Evolutionary conservation across 1,284 basidiomycete species (phyloP).

Genomic region (Cystodermella granulosa): DNA sequence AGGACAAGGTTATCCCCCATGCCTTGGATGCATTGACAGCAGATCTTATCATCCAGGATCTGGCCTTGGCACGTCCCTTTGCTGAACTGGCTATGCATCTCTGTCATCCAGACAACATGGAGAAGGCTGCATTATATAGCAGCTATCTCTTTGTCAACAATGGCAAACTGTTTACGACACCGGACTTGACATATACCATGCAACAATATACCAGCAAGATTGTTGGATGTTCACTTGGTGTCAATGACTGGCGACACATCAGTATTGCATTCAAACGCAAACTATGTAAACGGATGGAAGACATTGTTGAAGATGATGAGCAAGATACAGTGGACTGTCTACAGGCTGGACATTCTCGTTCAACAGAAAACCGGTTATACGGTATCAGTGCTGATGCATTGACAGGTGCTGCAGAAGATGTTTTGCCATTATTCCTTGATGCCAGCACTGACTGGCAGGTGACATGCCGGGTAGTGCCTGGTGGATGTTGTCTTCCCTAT

Average conservation of each 20-base stretch:
- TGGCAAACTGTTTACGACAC: too few species aligned
- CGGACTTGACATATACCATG: too few species aligned
- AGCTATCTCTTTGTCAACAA: too few species aligned
- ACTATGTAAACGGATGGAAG: slow-evolving; percentile 3
- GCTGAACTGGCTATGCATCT: slow-evolving; percentile 15
- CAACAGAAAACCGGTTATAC: slow-evolving; percentile 27
- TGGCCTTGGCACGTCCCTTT: slow-evolving; percentile 22
- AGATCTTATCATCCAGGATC: slow-evolving; percentile 26
- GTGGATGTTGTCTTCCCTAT: too few species aligned
- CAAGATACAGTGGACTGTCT: slow-evolving; percentile 15
- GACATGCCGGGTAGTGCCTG: slow-evolving; percentile 15
- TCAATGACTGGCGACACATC: slow-evolving; percentile 26
- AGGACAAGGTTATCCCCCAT: slow-evolving; percentile 31
- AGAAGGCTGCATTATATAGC: too few species aligned
- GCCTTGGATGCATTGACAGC: slow-evolving; percentile 18
- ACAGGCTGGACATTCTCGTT: slow-evolving; percentile 22
- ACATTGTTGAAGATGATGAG: slow-evolving; percentile 3
- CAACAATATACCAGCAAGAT: too few species aligned
- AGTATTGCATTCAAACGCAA: slow-evolving; percentile 23
- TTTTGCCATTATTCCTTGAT: slow-evolving; percentile 22
- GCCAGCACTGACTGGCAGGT: slow-evolving; percentile 28
- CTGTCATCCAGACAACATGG: too few species aligned
- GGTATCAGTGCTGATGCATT: slow-evolving; percentile 20
- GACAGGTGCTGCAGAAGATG: slow-evolving; percentile 23
- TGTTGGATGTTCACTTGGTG: too few species aligned